Evolutionary conservation across 1,284 basidiomycete species (phyloP).

Genomic region (Austropuccinia psidii): DNA sequence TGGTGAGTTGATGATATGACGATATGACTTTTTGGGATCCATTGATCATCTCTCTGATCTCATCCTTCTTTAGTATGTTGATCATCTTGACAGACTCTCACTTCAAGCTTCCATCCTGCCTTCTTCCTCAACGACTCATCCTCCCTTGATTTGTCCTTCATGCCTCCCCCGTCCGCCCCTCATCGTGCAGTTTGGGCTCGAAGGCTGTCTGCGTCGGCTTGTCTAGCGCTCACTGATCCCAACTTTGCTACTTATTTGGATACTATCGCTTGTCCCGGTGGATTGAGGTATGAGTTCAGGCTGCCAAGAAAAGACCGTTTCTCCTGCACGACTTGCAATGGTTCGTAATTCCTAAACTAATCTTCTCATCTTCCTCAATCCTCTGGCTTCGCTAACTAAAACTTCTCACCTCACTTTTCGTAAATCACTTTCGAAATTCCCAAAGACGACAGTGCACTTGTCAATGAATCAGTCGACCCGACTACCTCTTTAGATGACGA

Average conservation of each 20-base stretch:
- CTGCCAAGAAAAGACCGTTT: background rate
- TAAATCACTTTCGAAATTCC: background rate
- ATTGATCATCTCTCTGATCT: no score
- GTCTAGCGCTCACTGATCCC: conserved; percentile 28
- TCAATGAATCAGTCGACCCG: conserved; percentile 5
- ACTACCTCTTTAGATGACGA: background rate
- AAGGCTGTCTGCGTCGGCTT: conserved; percentile 22
- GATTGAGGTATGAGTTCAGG: conserved; percentile 27
- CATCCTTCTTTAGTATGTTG: no score
- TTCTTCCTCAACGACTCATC: no score
- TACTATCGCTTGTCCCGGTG: conserved; percentile 16
- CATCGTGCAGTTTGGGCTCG: conserved; percentile 31
- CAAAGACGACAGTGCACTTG: no score
- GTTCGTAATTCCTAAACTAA: background rate
- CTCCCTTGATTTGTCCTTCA: no score
- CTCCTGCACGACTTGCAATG: background rate
- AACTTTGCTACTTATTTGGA: conserved; percentile 29
- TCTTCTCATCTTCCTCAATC: background rate
- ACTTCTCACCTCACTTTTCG: background rate
- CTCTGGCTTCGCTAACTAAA: background rate
- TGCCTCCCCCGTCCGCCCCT: background rate
- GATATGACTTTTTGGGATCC: no score
- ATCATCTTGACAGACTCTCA: no score
- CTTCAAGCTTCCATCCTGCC: no score
- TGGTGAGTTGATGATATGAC: no score